Percentiles rank a stretch among this genome's conserved stretches.
These are phyloP conservation scores for Lentinula sp. DNA, from an alignment of 768 basidiomycete genomes.

Conservation along the genomic window DNA sequence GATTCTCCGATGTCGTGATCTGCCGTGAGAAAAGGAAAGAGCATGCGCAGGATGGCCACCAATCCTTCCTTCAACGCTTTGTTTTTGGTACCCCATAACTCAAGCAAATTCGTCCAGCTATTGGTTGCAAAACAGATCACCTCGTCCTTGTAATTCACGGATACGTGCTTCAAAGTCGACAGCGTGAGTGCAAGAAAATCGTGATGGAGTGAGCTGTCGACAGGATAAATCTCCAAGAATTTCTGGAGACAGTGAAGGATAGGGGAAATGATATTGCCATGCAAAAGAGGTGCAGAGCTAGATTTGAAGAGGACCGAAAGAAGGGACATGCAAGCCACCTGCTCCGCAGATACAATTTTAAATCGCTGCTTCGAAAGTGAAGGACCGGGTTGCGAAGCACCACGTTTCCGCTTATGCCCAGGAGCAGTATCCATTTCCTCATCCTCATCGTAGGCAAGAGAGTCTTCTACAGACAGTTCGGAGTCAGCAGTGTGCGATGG, in stretches of 20 bases:
- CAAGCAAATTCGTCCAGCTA: constrained; percentile 60
- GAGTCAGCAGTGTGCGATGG: constrained; percentile 20
- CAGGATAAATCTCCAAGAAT: constrained; percentile 61
- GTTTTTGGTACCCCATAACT: constrained; percentile 77
- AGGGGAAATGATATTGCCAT: constrained; percentile 29
- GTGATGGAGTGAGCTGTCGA: constrained; percentile 74
- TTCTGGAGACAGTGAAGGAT: constrained; percentile 49
- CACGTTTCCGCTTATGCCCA: constrained; percentile 18
- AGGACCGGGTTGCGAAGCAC: constrained; percentile 10
- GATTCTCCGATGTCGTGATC: constrained; percentile 18
- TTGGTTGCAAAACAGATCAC: constrained; percentile 54
- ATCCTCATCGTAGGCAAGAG: constrained; percentile 19
- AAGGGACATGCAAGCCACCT: constrained; percentile 66
- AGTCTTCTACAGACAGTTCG: constrained; percentile 22
- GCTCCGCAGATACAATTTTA: constrained; percentile 30
- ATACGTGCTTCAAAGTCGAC: constrained; percentile 64
- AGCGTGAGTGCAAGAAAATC: constrained; percentile 69
- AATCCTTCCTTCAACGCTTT: constrained; percentile 73
- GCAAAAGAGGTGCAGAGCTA: constrained; percentile 51
- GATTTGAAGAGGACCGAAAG: constrained; percentile 56
- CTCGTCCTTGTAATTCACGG: constrained; percentile 62
- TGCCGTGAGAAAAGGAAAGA: constrained; percentile 67
- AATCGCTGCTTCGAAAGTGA: background rate
- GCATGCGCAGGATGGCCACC: constrained; percentile 59
- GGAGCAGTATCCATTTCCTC: constrained; percentile 1